A percentile compares a stretch with the other conserved stretches of the same genome.
Conservation (phyloP, 2,329 filamentous ascomycete species). For the Oidium heveae region DNA sequence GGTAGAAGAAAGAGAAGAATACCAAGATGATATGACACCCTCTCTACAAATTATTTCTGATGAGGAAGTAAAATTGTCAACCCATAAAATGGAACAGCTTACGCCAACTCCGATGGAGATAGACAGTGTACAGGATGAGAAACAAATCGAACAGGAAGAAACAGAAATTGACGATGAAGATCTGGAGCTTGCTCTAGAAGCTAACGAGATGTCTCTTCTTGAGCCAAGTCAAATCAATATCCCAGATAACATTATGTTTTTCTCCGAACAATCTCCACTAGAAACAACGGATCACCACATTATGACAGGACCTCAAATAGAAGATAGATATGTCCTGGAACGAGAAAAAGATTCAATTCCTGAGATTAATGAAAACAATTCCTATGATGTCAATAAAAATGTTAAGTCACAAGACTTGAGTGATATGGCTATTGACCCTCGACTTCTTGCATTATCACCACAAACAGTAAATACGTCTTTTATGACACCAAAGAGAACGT, state of each 20-base stretch:
- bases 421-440: constrained; percentile 22
- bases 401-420: neutral
- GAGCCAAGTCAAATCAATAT: constrained; percentile 15
- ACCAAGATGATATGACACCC: neutral
- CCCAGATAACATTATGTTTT: constrained; percentile 3
- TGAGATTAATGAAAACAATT: neutral
- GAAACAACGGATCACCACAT: neutral
- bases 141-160: neutral
- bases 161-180: constrained; percentile 23
- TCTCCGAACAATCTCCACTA: neutral
- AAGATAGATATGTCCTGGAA: neutral
- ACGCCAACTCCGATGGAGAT: neutral
- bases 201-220: constrained; percentile 32
- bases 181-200: constrained; percentile 29
- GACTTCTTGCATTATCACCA: constrained; percentile 13
- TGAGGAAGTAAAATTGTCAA: neutral
- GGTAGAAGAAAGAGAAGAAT: neutral
- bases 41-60: neutral
- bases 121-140: neutral
- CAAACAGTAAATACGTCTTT: neutral
- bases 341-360: neutral
- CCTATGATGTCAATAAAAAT: neutral
- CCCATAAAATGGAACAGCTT: neutral
- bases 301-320: neutral
- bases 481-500: constrained; percentile 9